Base-by-base conservation (phyloP, 352 stramenopile species). In the Pythium monospermum region DNA sequence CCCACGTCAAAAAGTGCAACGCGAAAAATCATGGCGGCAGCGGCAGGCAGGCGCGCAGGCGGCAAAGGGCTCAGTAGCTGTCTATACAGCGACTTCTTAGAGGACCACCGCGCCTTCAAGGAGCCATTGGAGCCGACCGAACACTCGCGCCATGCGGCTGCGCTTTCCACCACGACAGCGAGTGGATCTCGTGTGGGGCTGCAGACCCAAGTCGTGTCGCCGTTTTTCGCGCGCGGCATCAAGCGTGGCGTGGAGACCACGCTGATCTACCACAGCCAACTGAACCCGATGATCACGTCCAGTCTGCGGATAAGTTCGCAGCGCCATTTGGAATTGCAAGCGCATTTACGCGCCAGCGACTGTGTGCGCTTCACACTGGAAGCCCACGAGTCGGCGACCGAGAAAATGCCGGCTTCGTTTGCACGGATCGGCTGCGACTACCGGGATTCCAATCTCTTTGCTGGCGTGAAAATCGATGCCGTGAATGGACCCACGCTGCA, bases 401-500 rank as follows among this genome's bases (percentile, higher is more conserved):
- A 86, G 48, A 84, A 82, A 37, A 67, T 69, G 49, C 75, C 77
- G 4, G 66, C 67, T 25, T 87, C 74, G 19, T 88, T 88, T 55
- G 80, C 80, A 22, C 76, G 71, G 22, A 83, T 91, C 35, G 80
- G 80, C 23, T 82, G 69, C 42, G 75, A 87, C 49, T 86, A 85
- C 53, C 74, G 68, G 41, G 67, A 75, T 30, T 31, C 26, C 1
- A 41, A 43, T 19, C 18, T 73, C 0, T 88, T 88, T 49, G 75
- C 67, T 13, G 80, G 75, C 19, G 69, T 70, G 23, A 86, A 86
- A 52, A 86, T 91, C 42, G 80, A 91, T 49, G 76, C 76, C 11
- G 80, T 91, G 1, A 91, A 91, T 63, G 80, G 80, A 5, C 80
- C 80, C 15, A 91, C 80, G 33, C 54, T 91, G 25, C 64, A 88